These are phyloP conservation scores for Teratosphaeria destructans DNA, from an alignment of 2,329 filamentous ascomycete genomes.

Conservation along the genomic window DNA sequence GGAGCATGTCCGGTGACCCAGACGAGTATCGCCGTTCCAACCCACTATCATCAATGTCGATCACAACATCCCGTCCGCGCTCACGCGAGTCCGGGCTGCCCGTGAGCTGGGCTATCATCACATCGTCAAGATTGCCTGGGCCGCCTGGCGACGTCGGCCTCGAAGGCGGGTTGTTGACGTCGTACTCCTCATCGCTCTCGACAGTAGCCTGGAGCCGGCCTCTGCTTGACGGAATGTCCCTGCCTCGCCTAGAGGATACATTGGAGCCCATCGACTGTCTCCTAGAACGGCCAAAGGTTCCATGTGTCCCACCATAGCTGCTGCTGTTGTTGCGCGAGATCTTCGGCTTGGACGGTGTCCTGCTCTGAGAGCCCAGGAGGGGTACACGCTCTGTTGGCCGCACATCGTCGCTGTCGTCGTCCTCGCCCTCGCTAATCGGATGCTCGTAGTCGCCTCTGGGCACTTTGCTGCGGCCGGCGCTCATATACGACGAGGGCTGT, in stretches of 20 bases:
- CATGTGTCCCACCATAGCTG: slow-evolving; percentile 20
- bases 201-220: slow-evolving; percentile 3
- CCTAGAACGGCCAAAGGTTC: slow-evolving; percentile 11
- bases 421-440: slow-evolving; percentile 34
- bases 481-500: slow-evolving; percentile 1
- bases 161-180: slow-evolving; percentile 57
- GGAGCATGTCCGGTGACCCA: slow-evolving; percentile 30
- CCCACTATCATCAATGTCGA: slow-evolving; percentile 37
- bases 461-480: background rate
- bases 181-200: slow-evolving; percentile 35
- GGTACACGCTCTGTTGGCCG: slow-evolving; percentile 45
- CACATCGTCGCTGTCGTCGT: slow-evolving; percentile 34
- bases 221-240: slow-evolving; percentile 6
- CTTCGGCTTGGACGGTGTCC: slow-evolving; percentile 21
- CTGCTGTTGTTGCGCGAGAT: slow-evolving; percentile 20
- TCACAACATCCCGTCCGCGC: slow-evolving; percentile 37
- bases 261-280: slow-evolving; percentile 19
- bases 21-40: slow-evolving; percentile 17
- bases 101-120: slow-evolving; percentile 60
- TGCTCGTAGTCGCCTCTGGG: background rate
- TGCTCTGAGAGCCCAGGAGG: slow-evolving; percentile 34
- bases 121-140: slow-evolving; percentile 45
- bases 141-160: slow-evolving; percentile 48
- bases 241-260: slow-evolving; percentile 13
- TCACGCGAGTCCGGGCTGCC: slow-evolving; percentile 19